Evolutionary conservation across 345 rosid genomes (phyloP), one percentile per base, ranked within the genome.

Genomic region (Linum trigynum): DNA sequence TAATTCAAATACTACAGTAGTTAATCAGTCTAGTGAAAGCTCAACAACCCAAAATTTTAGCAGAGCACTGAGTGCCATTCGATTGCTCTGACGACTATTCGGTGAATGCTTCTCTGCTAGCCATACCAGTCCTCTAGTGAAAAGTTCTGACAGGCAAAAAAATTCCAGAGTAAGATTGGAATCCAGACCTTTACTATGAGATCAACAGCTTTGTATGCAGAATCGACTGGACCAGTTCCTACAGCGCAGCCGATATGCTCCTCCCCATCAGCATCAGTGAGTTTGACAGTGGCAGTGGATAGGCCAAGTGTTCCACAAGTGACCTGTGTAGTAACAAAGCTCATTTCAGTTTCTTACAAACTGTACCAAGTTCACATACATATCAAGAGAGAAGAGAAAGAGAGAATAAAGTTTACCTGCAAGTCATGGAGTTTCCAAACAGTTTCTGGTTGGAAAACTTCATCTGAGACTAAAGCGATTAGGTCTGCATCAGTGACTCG

Each of bases 181-280:
- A 42, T 9, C 37, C 62, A 36, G 65, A 90, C 99, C 96, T 88
- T 82, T 61, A 87, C 92, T 55, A 94, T 85, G 65, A 86, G 86
- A 81, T 90, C 87, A 32, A 90, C 76, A 67, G 99, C 99, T 77
- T 90, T 94, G 81, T 90, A 94, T n/a, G 91, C 97, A 43, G 97
- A 86, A 83, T 94, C 99, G 37, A 94, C 96, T 14, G 99, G 97
- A 11, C 99, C 99, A 66, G 86, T 73, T 70, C 99, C 99, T 36
- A 87, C 77, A 56, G 99, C 77, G 71, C 97, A 94, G 60, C 92
- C 92, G 67, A 83, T 62, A 66, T 80, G 86, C 74, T 86, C 90
- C 63, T 72, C 64, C 53, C 99, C 99, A 70, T 82, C 77, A 68
- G 84, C 82, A 64, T 65, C 73, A 67, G 81, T 58, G 61, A 94